phyloP scores from a whole-genome alignment of 179 eudicot genomes.

The Nepenthes alata region DNA sequence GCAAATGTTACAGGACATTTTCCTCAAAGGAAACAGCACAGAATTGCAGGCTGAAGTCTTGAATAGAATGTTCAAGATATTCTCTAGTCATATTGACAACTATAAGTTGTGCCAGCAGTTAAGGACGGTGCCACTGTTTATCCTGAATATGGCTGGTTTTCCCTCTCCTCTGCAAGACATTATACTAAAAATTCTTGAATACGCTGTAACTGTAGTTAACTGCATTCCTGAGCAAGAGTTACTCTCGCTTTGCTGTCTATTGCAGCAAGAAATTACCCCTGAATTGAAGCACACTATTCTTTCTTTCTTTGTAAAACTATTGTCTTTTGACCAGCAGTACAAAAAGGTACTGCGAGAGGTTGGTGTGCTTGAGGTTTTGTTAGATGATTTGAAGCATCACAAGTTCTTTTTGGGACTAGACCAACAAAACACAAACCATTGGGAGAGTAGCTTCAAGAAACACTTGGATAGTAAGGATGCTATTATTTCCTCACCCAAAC shows the following conservation, averaged over 20 bases:
- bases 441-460: slow-evolving; percentile 69
- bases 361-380: slow-evolving; percentile 92
- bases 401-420: slow-evolving; percentile 61
- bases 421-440: slow-evolving; percentile 23
- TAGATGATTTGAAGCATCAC: slow-evolving; percentile 94
- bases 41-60: slow-evolving; percentile 91
- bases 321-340: slow-evolving; percentile 93
- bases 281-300: slow-evolving; percentile 71
- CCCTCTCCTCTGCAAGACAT: slow-evolving; percentile 78
- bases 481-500: slow-evolving; percentile 86
- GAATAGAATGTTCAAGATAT: slow-evolving; percentile 92
- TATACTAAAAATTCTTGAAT: slow-evolving; percentile 92
- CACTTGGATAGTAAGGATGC: slow-evolving; percentile 75
- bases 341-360: slow-evolving; percentile 94
- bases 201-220: slow-evolving; percentile 98
- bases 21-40: slow-evolving; percentile 79
- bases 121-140: slow-evolving; percentile 90
- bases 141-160: slow-evolving; percentile 91
- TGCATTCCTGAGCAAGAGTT: slow-evolving; percentile 98
- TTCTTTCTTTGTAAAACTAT: slow-evolving; percentile 82
- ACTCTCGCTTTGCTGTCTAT: slow-evolving; percentile 93
- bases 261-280: slow-evolving; percentile 79
- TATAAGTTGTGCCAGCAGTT: slow-evolving; percentile 86
- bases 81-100: slow-evolving; percentile 93
- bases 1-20: slow-evolving; percentile 95